Percentiles rank a stretch among this genome's conserved stretches.
Evolutionary conservation across 2,329 filamentous ascomycete genomes (phyloP).

Genomic region (Fusarium citri): DNA sequence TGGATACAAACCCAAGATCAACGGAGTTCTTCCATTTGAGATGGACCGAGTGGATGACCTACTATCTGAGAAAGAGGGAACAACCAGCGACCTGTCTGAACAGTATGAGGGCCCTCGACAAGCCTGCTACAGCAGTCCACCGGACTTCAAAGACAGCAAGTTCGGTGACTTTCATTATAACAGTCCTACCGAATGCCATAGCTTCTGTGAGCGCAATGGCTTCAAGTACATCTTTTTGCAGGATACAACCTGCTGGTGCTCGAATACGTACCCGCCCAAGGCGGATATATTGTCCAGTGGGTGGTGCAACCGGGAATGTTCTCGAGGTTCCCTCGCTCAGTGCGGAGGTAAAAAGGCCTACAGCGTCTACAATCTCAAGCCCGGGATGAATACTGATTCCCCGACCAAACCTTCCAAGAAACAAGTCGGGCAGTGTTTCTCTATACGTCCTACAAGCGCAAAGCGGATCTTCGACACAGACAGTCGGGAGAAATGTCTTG

Average conservation of each 20-base stretch:
- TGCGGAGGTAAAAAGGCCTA: not conserved
- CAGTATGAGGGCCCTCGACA: not conserved
- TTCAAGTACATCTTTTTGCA: not conserved
- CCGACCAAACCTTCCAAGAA: not conserved
- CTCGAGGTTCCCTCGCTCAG: not conserved
- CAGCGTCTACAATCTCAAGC: not conserved
- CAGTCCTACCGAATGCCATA: not conserved
- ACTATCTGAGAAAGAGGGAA: not conserved
- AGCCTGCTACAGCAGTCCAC: not conserved
- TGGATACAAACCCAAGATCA: not conserved
- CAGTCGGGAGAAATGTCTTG: not conserved
- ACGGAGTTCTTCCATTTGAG: not conserved
- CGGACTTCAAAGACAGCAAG: too few species aligned
- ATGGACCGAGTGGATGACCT: too few species aligned
- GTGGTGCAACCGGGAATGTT: not conserved
- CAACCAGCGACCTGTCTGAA: accelerated
- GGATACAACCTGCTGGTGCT: not conserved
- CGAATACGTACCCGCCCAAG: not conserved
- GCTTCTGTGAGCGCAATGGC: not conserved
- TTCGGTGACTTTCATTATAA: not conserved
- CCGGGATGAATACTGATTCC: accelerated
- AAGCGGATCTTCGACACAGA: not conserved
- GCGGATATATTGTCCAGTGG: not conserved
- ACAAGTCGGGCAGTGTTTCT: not conserved
- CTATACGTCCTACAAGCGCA: not conserved